A percentile compares a stretch with the other conserved stretches of the same genome.
These are phyloP conservation scores for Eucalyptus brandiana DNA, from an alignment of 345 rosid genomes.

Conservation along the genomic window DNA sequence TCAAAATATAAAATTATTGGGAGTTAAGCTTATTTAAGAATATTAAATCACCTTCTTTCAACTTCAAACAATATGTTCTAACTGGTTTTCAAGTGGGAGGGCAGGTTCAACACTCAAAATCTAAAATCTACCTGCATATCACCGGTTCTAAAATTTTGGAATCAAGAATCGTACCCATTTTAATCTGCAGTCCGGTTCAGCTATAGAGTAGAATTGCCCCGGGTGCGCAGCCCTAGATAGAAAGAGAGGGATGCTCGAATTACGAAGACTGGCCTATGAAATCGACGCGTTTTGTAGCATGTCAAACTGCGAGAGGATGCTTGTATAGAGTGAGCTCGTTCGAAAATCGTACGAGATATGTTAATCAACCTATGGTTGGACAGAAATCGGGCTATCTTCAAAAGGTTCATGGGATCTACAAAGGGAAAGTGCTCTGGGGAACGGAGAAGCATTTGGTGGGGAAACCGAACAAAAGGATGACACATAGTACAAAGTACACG, in stretches of 20 bases:
- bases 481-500: neutral
- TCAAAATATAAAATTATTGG: too few species aligned
- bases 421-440: neutral
- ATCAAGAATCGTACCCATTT: fast-evolving
- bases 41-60: too few species aligned
- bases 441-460: neutral
- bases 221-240: neutral
- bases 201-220: too few species aligned
- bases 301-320: neutral
- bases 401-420: neutral
- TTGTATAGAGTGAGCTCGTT: neutral
- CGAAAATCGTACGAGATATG: neutral
- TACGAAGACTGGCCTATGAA: neutral
- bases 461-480: neutral
- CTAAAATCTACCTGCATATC: too few species aligned
- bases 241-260: neutral
- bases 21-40: too few species aligned
- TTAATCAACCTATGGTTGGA: neutral
- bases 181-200: too few species aligned
- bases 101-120: too few species aligned
- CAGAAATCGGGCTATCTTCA: neutral
- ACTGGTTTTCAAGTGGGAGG: too few species aligned
- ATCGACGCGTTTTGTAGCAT: neutral
- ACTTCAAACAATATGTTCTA: too few species aligned
- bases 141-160: too few species aligned